phyloP scores from a whole-genome alignment of 805 yeast genomes.

The Wickerhamiella bombiphila region DNA sequence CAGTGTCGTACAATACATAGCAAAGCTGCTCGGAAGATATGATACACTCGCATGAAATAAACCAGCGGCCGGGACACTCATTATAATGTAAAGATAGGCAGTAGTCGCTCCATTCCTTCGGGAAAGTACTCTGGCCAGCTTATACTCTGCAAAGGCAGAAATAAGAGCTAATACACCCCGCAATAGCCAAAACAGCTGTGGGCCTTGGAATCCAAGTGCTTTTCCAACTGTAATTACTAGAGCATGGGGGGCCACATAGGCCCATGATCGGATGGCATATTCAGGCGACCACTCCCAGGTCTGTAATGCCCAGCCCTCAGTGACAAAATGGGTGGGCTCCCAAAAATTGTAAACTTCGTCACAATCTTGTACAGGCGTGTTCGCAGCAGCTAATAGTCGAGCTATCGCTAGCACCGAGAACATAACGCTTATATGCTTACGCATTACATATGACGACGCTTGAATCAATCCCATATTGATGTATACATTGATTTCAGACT shows the following conservation, averaged over 20 bases:
- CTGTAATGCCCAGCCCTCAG: constrained; percentile 77
- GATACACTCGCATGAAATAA: constrained; percentile 81
- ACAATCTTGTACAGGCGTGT: constrained; percentile 72
- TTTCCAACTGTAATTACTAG: constrained; percentile 14
- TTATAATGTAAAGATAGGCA: constrained; percentile 50
- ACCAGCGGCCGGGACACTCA: constrained; percentile 52
- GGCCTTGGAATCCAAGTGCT: constrained; percentile 13
- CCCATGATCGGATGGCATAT: constrained; percentile 76
- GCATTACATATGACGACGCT: too few species aligned
- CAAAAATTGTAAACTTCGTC: constrained; percentile 88
- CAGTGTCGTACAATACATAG: constrained; percentile 34
- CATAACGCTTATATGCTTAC: too few species aligned
- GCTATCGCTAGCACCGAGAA: constrained; percentile 15
- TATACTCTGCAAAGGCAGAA: constrained; percentile 38
- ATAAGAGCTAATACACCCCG: constrained; percentile 31
- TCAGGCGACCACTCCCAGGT: constrained; percentile 96
- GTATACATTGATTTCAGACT: too few species aligned
- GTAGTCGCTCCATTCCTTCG: constrained; percentile 25
- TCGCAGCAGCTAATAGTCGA: constrained; percentile 29
- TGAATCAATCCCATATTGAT: neutral
- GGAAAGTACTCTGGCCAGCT: constrained; percentile 31
- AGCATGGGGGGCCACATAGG: constrained; percentile 43
- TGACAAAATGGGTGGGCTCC: constrained; percentile 75
- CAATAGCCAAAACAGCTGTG: constrained; percentile 35
- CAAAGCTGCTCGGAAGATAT: constrained; percentile 70